phyloP scores from a whole-genome alignment of 2,329 filamentous ascomycete species.

The Drechslerella dactyloides region DNA sequence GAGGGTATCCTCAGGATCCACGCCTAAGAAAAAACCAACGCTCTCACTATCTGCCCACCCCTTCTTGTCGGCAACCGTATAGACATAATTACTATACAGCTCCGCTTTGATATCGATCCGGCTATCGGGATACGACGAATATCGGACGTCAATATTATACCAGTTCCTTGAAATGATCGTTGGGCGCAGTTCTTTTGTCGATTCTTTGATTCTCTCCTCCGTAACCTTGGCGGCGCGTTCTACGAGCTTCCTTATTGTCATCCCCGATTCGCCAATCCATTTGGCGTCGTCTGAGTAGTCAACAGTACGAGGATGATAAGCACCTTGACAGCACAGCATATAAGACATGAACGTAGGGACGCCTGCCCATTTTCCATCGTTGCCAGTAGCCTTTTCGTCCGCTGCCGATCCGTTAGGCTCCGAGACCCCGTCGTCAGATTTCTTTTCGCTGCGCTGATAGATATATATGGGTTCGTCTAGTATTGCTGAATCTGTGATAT shows the following conservation, averaged over 20 bases:
- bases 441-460: background rate
- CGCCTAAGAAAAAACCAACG: background rate
- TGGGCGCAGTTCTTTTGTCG: background rate
- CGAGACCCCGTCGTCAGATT: too few species aligned
- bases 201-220: background rate
- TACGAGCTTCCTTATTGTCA: background rate
- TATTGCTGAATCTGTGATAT: background rate
- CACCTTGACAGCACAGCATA: background rate
- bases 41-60: background rate
- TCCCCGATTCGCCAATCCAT: background rate
- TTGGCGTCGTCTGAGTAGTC: background rate
- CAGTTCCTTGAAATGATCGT: background rate
- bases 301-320: background rate
- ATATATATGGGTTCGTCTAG: background rate
- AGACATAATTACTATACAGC: background rate
- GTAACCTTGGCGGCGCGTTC: background rate
- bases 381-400: too few species aligned
- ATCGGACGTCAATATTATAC: background rate
- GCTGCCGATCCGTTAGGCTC: background rate
- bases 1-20: too few species aligned
- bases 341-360: background rate
- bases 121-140: background rate
- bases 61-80: background rate
- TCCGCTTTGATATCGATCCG: background rate
- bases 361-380: conserved; percentile 8